These are phyloP conservation scores for Zymoseptoria pseudotritici DNA, from an alignment of 2,329 filamentous ascomycete genomes.

Conservation along the genomic window DNA sequence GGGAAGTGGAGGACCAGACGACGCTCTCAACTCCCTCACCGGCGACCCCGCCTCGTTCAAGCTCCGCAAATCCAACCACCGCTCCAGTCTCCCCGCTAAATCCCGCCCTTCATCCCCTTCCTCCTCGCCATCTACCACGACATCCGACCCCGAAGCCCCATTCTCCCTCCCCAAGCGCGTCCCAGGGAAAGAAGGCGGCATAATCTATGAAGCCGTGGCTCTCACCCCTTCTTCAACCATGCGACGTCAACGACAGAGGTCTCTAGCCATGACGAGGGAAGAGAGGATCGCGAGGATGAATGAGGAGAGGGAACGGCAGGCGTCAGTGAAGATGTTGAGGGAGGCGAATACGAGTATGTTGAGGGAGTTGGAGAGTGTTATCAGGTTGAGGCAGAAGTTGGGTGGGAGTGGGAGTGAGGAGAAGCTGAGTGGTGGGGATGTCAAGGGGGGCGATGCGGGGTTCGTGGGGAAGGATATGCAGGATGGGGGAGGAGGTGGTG, in stretches of 20 bases:
- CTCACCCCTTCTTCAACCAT: slow-evolving; percentile 41
- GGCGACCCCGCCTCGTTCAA: slow-evolving; percentile 49
- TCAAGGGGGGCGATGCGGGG: too few relatives aligned
- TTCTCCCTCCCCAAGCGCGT: slow-evolving; percentile 22
- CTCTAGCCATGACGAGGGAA: slow-evolving; percentile 67
- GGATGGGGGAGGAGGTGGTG: too few relatives aligned
- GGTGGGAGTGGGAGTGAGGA: background rate
- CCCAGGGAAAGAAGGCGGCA: slow-evolving; percentile 44
- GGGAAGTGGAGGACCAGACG: slow-evolving; percentile 50
- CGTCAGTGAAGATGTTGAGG: slow-evolving; percentile 61
- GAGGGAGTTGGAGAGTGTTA: slow-evolving; percentile 84
- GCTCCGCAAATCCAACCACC: slow-evolving; percentile 27
- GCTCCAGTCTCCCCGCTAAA: slow-evolving; percentile 28
- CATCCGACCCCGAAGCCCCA: slow-evolving; percentile 35
- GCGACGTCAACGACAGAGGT: slow-evolving; percentile 38
- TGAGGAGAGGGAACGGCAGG: slow-evolving; percentile 73
- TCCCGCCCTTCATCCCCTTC: background rate
- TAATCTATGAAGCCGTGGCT: slow-evolving; percentile 88
- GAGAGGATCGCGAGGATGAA: slow-evolving; percentile 82
- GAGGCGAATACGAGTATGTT: slow-evolving; percentile 87
- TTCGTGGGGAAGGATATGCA: too few relatives aligned
- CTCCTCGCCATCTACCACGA: background rate
- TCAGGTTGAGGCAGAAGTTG: slow-evolving; percentile 34
- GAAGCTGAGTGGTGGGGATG: too few relatives aligned
- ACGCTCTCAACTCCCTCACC: slow-evolving; percentile 70